phyloP scores from a whole-genome alignment of 805 yeast genomes.

The Jamesozyma jinghongensis region DNA sequence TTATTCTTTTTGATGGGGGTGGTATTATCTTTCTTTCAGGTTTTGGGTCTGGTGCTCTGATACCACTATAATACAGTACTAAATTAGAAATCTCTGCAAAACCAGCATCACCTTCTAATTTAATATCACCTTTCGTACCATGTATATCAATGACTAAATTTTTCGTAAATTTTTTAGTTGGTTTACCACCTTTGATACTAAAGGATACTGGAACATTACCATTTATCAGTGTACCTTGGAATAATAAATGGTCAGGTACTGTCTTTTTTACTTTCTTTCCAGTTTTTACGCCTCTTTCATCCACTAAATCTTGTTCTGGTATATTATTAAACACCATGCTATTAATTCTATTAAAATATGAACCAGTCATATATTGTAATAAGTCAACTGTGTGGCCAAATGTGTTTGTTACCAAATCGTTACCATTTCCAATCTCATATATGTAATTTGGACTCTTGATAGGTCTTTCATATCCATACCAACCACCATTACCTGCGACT shows the following conservation, averaged over 20 bases:
- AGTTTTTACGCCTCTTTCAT: conserved; percentile 18
- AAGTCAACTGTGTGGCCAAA: conserved; percentile 28
- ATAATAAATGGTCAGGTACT: conserved; percentile 26
- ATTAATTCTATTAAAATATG: conserved; percentile 23
- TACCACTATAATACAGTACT: conserved; percentile 26
- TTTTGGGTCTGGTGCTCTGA: conserved; percentile 12
- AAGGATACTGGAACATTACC: conserved; percentile 28
- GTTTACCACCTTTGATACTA: conserved; percentile 28
- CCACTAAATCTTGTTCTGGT: conserved; percentile 22
- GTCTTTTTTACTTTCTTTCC: conserved; percentile 18
- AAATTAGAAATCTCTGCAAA: conserved; percentile 28
- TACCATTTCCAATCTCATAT: conserved; percentile 23
- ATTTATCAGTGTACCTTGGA: conserved; percentile 22
- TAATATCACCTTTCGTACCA: conserved; percentile 28
- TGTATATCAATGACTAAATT: conserved; percentile 28
- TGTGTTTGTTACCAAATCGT: conserved; percentile 22
- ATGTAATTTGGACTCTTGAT: conserved; percentile 20
- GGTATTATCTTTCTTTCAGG: not conserved
- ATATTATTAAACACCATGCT: conserved; percentile 27
- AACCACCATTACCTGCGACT: conserved; percentile 26
- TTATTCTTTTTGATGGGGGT: conserved; percentile 1
- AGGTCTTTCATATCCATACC: conserved; percentile 28
- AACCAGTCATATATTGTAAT: conserved; percentile 25
- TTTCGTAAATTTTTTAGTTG: conserved; percentile 27
- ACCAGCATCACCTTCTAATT: conserved; percentile 30